Percentiles rank a stretch among this genome's conserved stretches.
These are phyloP conservation scores for Cyclotella distinguenda DNA, from an alignment of 108 stramenopile genomes.

Conservation along the genomic window DNA sequence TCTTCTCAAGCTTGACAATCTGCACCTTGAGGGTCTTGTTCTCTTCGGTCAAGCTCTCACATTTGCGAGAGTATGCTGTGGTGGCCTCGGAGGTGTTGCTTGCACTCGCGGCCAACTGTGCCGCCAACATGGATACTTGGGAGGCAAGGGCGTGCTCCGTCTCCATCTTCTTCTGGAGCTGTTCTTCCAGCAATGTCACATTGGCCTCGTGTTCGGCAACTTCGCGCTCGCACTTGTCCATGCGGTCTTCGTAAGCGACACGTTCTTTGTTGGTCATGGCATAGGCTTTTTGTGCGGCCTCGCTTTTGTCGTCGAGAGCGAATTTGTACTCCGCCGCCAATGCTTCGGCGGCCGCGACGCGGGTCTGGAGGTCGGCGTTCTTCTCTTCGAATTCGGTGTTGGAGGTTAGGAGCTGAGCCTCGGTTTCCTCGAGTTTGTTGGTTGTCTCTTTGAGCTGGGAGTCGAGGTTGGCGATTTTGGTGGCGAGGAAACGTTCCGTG, in stretches of 20 bases:
- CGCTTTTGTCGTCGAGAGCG: slow-evolving; percentile 28
- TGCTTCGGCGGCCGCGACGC: slow-evolving; percentile 24
- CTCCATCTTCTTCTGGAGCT: slow-evolving; percentile 74
- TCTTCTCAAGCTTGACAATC: slow-evolving; percentile 50
- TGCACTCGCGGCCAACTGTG: slow-evolving; percentile 54
- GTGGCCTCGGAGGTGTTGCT: slow-evolving; percentile 34
- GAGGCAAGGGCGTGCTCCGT: slow-evolving; percentile 62
- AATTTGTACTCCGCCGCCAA: slow-evolving; percentile 22
- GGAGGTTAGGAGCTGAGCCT: slow-evolving; percentile 15
- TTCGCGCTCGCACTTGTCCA: slow-evolving; percentile 46
- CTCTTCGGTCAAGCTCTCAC: slow-evolving; percentile 58
- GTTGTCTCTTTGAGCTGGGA: slow-evolving; percentile 39
- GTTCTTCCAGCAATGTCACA: slow-evolving; percentile 57
- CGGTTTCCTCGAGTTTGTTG: slow-evolving; percentile 40
- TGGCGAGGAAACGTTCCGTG: slow-evolving; percentile 74
- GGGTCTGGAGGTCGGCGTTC: slow-evolving; percentile 25
- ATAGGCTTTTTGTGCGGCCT: slow-evolving; percentile 33
- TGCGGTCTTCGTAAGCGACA: slow-evolving; percentile 32
- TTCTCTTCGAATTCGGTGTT: slow-evolving; percentile 45
- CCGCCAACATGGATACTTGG: slow-evolving; percentile 63
- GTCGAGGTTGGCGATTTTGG: slow-evolving; percentile 74
- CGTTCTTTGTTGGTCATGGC: slow-evolving; percentile 48
- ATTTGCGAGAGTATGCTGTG: slow-evolving; percentile 32
- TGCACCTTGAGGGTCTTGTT: slow-evolving; percentile 48
- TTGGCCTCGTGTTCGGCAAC: slow-evolving; percentile 57